Percentiles rank a stretch among this genome's conserved stretches.
Conservation (phyloP, 1,284 basidiomycete genomes). For the Ganoderma multipileum region DNA sequence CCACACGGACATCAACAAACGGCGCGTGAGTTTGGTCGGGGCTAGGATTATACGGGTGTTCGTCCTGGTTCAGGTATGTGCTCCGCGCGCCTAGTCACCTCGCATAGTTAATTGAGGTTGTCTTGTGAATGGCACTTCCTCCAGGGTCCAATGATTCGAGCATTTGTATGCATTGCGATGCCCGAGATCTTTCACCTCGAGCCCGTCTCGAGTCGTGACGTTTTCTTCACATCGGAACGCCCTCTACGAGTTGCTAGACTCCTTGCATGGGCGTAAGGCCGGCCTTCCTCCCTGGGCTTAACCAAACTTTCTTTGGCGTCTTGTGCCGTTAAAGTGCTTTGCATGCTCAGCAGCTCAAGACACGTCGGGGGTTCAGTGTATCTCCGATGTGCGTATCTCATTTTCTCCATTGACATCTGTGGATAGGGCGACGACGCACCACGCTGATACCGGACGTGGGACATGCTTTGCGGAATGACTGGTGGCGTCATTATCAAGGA, state of each 20-base stretch:
- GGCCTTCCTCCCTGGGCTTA: too few species aligned
- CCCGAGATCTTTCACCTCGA: neutral
- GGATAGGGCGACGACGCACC: neutral
- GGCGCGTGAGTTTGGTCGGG: neutral
- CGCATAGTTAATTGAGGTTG: neutral
- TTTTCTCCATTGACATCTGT: neutral
- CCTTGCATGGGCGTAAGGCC: neutral
- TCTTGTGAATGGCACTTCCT: neutral
- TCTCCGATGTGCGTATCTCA: neutral
- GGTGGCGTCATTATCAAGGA: neutral
- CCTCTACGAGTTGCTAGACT: neutral
- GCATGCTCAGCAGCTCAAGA: neutral
- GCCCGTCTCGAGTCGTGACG: neutral
- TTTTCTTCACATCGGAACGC: neutral
- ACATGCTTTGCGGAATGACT: neutral
- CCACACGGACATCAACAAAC: neutral
- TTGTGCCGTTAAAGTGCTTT: neutral
- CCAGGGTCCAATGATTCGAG: neutral
- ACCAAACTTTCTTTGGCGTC: neutral
- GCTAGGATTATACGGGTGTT: constrained; percentile 5
- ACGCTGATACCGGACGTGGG: neutral
- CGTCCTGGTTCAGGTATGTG: neutral
- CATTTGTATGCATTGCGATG: neutral
- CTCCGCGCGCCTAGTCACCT: neutral
- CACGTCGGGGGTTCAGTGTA: neutral